Percentiles rank a stretch among this genome's conserved stretches.
Conservation (phyloP, 768 basidiomycete genomes). For the Xanthoconium purpureum region DNA sequence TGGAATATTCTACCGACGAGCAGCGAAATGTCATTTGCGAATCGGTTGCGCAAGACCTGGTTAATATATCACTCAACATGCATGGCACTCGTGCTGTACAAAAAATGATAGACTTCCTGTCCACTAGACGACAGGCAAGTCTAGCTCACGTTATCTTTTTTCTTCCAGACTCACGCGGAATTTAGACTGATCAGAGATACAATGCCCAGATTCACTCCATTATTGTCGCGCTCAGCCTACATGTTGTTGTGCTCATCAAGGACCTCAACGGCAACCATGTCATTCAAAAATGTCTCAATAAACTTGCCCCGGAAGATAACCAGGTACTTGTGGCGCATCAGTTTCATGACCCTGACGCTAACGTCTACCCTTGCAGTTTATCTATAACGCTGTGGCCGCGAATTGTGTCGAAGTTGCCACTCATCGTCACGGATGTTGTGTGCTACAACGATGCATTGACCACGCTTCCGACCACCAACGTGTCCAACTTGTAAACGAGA, state of each 20-base stretch:
- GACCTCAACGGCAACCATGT: conserved; percentile 97
- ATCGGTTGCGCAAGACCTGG: conserved; percentile 94
- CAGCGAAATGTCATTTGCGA: conserved; percentile 97
- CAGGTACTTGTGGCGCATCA: conserved; percentile 51
- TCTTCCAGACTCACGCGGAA: conserved; percentile 52
- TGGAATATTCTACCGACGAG: conserved; percentile 97
- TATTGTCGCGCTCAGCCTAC: conserved; percentile 92
- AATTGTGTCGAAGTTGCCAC: conserved; percentile 99
- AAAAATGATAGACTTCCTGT: conserved; percentile 99
- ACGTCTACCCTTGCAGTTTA: conserved; percentile 59
- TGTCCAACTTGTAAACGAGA: conserved; percentile 95
- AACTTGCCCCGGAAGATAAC: conserved; percentile 96
- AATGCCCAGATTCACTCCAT: conserved; percentile 93
- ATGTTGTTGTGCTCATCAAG: conserved; percentile 99
- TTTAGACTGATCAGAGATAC: conserved; percentile 78
- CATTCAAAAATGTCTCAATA: conserved; percentile 99
- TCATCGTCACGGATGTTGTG: conserved; percentile 97
- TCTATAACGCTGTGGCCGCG: conserved; percentile 98
- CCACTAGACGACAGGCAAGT: conserved; percentile 88
- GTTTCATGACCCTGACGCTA: not conserved
- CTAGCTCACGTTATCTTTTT: conserved; percentile 29
- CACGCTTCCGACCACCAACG: conserved; percentile 96
- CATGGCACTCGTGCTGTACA: conserved; percentile 99
- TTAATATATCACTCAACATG: conserved; percentile 99
- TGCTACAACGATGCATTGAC: conserved; percentile 96